phyloP scores from a whole-genome alignment of 2,329 filamentous ascomycete genomes.

The Periconia sp. region DNA sequence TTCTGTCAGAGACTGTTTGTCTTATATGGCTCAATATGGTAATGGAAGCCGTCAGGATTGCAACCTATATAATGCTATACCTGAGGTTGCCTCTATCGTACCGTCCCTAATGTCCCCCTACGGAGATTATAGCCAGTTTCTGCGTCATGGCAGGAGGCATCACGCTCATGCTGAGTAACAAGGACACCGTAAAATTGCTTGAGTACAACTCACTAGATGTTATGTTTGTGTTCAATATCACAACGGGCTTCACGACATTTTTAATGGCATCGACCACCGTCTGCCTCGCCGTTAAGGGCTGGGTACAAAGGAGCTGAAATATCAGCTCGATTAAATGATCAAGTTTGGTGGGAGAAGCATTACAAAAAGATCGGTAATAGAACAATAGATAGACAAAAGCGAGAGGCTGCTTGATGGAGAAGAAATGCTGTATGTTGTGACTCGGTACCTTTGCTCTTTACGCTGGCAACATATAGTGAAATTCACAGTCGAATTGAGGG shows the following conservation, averaged over 20 bases:
- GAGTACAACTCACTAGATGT: slow-evolving; percentile 75
- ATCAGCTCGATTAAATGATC: too few relatives aligned
- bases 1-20: too few relatives aligned
- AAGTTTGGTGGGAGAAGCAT: too few relatives aligned
- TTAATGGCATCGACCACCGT: slow-evolving; percentile 81
- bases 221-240: slow-evolving; percentile 88
- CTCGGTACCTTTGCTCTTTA: too few relatives aligned
- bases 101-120: slow-evolving; percentile 79
- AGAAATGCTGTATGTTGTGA: too few relatives aligned
- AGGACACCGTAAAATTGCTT: slow-evolving; percentile 74
- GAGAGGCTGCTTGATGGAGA: too few relatives aligned
- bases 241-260: slow-evolving; percentile 77
- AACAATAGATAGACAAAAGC: too few relatives aligned
- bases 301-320: too few relatives aligned
- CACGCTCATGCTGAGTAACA: slow-evolving; percentile 85
- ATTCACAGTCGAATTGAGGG: too few relatives aligned
- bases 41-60: slow-evolving; percentile 73
- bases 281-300: slow-evolving; percentile 80
- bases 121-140: slow-evolving; percentile 80
- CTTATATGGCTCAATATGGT: too few relatives aligned
- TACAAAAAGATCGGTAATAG: too few relatives aligned
- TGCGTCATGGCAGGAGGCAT: slow-evolving; percentile 82
- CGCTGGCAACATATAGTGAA: too few relatives aligned
- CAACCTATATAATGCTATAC: slow-evolving; percentile 79
- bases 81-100: slow-evolving; percentile 77